Base-by-base conservation (phyloP, 345 rosid species). In the Lumnitzera littorea region DNA sequence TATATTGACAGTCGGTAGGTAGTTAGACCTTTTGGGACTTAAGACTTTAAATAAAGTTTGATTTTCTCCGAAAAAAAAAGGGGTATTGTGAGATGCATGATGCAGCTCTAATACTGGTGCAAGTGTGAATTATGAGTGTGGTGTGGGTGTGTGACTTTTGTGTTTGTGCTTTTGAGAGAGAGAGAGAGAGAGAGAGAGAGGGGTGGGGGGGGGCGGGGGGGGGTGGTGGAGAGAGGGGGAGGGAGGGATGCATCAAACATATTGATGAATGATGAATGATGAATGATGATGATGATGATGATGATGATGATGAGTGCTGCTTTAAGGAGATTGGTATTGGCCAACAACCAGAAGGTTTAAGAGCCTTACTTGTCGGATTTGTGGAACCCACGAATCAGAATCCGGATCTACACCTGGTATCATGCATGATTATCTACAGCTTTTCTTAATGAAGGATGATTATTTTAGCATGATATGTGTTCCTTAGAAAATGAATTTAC, bases 331-430 rank as follows among this genome's bases (percentile, higher is more conserved):
- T 12, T 49, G 51, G 63, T 70, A 29, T 31, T 52, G 73, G 77
- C 79, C 75, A 81, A 70, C 87, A 67, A 72, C 75, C 72, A 75
- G 58, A 55, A 67, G 73, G 73, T 62, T 67, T 50, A 51, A 55
- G 67, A 60, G 63, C 67, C 74, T 58, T 71, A 55, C 68, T 60
- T 76, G 82, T 74, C 73, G 75, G 74, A 61, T 73, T 24, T 52
- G 60, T 78, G 84, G 87, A 78, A 74, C 89, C 85, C 57, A 65
- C 69, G 71, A 71, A 83, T 81, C 76, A 60, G 71, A 68, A 76
- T 62, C 73, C 62, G 78, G 87, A 83, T 79, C 82, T 76, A 55
- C 64, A 63, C 1, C 41, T 61, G 25, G 48, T 72, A 59, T 67
- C 59, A 51, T 55, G 60, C 65, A 56, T 69, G 68, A 62, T 63